Evolutionary conservation across 192 early-diverging fungal genomes (phyloP), one percentile per base, ranked within the genome.

Genomic region (Mortierella alpina): DNA sequence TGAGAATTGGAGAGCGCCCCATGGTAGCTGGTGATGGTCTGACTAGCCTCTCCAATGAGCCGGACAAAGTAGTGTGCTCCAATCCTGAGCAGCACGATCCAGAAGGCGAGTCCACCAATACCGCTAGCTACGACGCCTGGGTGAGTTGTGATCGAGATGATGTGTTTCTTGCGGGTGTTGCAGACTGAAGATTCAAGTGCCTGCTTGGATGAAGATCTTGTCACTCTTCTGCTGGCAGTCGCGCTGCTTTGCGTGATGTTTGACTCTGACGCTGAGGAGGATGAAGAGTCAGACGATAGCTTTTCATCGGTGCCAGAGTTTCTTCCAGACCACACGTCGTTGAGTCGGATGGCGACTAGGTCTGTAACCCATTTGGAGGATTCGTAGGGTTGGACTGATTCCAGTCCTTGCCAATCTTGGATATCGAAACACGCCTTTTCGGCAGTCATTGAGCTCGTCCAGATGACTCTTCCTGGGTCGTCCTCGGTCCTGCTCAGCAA

Each of bases 91-190:
- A 62, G 63, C 0, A 64, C 65, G 9, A 88, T 82, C 84, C 82
- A 86, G 10, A 40, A 5, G 7, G 85, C 71, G n/a, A 88, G 59
- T 18, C 75, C 64, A 20, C 80, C 87, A 62, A 88, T 86, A 5
- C 78, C 82, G 49, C 79, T 86, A 5, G 86, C 87, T 4, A 88
- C 89, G 8, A 90, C 85, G 15, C 89, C 89, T 53, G 89, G 89
- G 39, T 85, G 82, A 18, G 89, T 90, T 13, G 76, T 70, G 45
- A 86, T 79, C 8, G 83, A 88, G 23, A 70, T 56, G 45, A 89
- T 85, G 23, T 80, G 58, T 40, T 59, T 71, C 69, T 59, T 62
- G 12, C 58, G 46, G 2, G 18, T 0, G 15, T 6, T 57, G 7
- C 5, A 56, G 20, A 31, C 6, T 7, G 52, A 46, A 23, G 23